Base-by-base conservation (phyloP, 345 rosid genomes). In the Mangifera indica region DNA sequence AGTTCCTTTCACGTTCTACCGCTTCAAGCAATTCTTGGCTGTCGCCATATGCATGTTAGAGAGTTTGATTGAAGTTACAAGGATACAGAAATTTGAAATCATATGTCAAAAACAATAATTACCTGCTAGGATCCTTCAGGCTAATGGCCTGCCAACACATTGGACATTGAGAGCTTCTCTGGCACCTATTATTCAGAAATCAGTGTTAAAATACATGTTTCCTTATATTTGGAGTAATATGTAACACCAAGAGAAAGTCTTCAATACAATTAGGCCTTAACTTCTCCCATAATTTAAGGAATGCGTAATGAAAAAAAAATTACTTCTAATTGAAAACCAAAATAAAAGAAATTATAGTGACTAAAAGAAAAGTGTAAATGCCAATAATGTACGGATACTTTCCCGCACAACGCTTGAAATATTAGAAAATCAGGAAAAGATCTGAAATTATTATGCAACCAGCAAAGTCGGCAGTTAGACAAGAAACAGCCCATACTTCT, bases 141-240 rank as follows among this genome's bases (percentile, higher is more conserved):
- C 84, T 72, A 75, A 89, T 80, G 60, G 80, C 66, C 78, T 86
- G 95, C 95, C 88, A 85, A 54, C 95, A 89, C 92, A 89, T 89
- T 22, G 95, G 95, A 72, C 95, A 89, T 45, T 87, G 92, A 10
- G 95, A 84, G 79, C 91, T 89, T 79, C 95, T 85, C 72, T 89
- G 91, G 75, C 91, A 87, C 91, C 93, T 87, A 63, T 24, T 73
- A 82, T 63, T 15, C 6, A 20, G 76, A 76, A 72, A 12, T 10
- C 6, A 13, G 7, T 2, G 13, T 66, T 46, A 69, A n/a, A 10
- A 5, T 37, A 45, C 55, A 42, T 10, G 60, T 66, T 14, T 29
- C 26, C 49, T 18, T 63, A 53, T 67, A 20, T 62, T 59, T 42
- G 42, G 14, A 29, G 25, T 25, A 14, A 62, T 13, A 24, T 17